Evolutionary conservation across 2,329 filamentous ascomycete genomes (phyloP), one percentile per base, ranked within the genome.

Genomic region (Lithohypha guttulata): DNA sequence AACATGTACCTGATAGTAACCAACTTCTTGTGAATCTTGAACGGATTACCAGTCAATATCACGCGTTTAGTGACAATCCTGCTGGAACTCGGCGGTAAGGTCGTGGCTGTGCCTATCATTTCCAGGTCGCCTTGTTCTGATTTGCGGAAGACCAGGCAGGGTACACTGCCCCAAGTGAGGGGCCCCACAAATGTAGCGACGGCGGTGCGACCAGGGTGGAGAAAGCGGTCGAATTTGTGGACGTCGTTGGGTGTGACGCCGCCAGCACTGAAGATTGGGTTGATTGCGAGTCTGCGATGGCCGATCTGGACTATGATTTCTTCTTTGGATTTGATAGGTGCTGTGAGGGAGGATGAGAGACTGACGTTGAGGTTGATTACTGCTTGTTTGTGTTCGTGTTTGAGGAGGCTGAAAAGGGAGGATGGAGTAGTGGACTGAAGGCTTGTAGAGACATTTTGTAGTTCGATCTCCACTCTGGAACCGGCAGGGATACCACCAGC

Each of bases 1-100:
- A 98, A 98, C 93, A 98, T 98, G 73, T 98, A 98, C 20, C 91
- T 81, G 32, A 98, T 80, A 1, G 93, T 98, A 43, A 98, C 91
- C 17, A 98, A 71, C 62, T 82, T 86, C 73, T 94, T 95, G 75
- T 98, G 85, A 59, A 98, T 98, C 67, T 98, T 94, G 72, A 85
- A 95, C 0, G 93, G 91, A 58, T 98, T 89, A 11, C 91, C 93
- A 0, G 91, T 94, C 42, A 98, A 71, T 48, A 96, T 84, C 51
- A 93, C 79, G 37, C 91, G 81, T 66, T 98, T 98, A 53, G 89
- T 87, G 44, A 98, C 77, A 41, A 98, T 81, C 26, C 91, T 80
- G 33, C 63, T 54, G 57, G 77, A 56, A 62, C 87, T 60, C 58
- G 86, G 84, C 0, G 86, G 78, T 11, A 95, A 71, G 4, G 83